Percentiles rank a stretch among this genome's conserved stretches.
These are phyloP conservation scores for Lactarius sp. DNA, from an alignment of 768 basidiomycete species.

Conservation along the genomic window DNA sequence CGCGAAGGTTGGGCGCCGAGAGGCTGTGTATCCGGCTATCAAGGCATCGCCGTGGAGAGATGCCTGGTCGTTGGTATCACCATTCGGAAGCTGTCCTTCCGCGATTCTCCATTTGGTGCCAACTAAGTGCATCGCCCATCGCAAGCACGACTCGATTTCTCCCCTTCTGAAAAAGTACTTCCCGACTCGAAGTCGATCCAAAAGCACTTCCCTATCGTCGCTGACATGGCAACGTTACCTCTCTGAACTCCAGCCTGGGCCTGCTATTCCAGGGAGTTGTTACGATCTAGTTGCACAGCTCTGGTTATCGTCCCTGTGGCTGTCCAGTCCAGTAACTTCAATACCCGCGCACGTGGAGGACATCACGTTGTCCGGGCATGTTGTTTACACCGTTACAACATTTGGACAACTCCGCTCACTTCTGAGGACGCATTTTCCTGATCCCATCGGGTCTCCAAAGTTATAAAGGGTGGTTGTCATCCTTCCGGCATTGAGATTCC, in stretches of 20 bases:
- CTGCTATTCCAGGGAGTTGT: neutral
- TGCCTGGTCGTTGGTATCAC: neutral
- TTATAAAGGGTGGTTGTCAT: neutral
- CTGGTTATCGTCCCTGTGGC: neutral
- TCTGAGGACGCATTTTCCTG: neutral
- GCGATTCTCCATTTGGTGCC: neutral
- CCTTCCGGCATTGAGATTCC: neutral
- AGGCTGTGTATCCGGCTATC: neutral
- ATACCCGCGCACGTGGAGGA: neutral
- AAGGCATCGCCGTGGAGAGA: neutral
- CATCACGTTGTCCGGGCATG: neutral
- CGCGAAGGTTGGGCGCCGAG: neutral
- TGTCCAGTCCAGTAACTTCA: neutral
- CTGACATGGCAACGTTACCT: neutral
- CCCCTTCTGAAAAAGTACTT: neutral
- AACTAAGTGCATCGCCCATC: neutral
- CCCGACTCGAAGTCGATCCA: neutral
- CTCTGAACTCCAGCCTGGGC: neutral
- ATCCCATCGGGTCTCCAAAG: neutral
- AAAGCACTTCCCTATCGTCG: neutral
- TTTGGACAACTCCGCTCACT: neutral
- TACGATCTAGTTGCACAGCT: neutral
- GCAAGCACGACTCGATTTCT: neutral
- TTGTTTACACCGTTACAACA: neutral
- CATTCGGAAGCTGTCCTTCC: neutral